Conservation (phyloP, 306 rosid species). For the Cicer cuneatum region DNA sequence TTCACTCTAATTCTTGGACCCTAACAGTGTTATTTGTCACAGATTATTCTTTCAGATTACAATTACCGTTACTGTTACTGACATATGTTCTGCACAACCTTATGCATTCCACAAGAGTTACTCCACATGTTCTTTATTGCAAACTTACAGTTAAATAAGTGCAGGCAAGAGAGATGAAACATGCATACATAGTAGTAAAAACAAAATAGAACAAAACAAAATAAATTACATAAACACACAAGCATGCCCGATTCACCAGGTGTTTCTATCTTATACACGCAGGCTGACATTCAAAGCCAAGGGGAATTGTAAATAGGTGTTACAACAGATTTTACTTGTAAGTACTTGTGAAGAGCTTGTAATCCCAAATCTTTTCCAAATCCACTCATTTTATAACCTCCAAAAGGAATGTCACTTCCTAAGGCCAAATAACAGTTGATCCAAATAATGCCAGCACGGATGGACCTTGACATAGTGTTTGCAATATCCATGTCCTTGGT, state of each 20-base stretch:
- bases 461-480: constrained; percentile 75
- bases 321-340: constrained; percentile 70
- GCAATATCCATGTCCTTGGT: constrained; percentile 69
- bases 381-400: constrained; percentile 85
- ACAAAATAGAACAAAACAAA: neutral
- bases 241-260: neutral
- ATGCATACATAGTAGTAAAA: neutral
- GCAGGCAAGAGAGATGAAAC: neutral
- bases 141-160: neutral
- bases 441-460: constrained; percentile 75
- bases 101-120: no score
- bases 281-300: constrained; percentile 62
- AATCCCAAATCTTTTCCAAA: constrained; percentile 74
- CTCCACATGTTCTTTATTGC: neutral
- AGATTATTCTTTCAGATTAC: no score
- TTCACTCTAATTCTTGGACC: no score
- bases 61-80: neutral
- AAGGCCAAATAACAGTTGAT: constrained; percentile 65
- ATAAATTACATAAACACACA: neutral
- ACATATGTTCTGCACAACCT: no score
- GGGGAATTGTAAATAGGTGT: constrained; percentile 75
- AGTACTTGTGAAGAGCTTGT: constrained; percentile 65
- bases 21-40: no score
- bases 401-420: constrained; percentile 62
- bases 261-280: neutral